Evolutionary conservation across 768 basidiomycete species (phyloP).

Genomic region (Suillus lakei): DNA sequence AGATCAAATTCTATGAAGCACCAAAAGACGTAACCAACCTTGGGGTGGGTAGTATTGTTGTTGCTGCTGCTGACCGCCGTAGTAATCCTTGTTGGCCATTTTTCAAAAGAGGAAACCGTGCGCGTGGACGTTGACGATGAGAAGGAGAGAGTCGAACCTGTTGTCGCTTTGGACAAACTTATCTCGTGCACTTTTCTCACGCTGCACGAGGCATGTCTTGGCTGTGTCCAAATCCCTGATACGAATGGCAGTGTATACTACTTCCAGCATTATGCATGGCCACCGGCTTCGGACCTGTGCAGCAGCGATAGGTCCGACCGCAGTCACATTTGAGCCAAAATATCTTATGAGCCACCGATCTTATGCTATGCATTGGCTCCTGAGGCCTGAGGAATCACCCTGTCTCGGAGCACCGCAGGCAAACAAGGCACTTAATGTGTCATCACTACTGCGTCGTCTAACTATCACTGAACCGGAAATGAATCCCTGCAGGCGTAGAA

Average conservation of each 20-base stretch:
- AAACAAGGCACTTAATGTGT: not conserved
- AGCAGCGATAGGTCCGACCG: not conserved
- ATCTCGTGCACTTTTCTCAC: slow-evolving; percentile 9
- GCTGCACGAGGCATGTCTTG: not conserved
- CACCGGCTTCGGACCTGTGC: slow-evolving; percentile 7
- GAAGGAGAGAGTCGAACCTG: slow-evolving; percentile 15
- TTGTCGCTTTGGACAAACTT: not conserved
- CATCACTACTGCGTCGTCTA: not conserved
- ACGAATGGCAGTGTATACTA: not conserved
- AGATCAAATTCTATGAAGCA: not conserved
- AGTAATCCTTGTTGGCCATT: slow-evolving; percentile 83
- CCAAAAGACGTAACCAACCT: slow-evolving; percentile 38
- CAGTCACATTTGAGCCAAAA: not conserved
- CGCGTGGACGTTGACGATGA: not conserved
- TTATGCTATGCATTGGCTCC: not conserved
- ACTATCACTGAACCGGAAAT: slow-evolving; percentile 2
- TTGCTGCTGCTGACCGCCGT: slow-evolving; percentile 51
- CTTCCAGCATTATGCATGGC: slow-evolving; percentile 3
- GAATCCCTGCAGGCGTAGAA: slow-evolving; percentile 6
- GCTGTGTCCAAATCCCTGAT: slow-evolving; percentile 3
- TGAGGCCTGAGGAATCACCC: not conserved
- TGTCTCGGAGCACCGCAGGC: not conserved
- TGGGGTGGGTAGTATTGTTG: slow-evolving; percentile 51
- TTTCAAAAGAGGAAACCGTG: slow-evolving; percentile 18
- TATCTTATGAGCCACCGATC: not conserved